Evolutionary conservation across 108 stramenopile species (phyloP).

Genomic region (Thalassiosira profunda): DNA sequence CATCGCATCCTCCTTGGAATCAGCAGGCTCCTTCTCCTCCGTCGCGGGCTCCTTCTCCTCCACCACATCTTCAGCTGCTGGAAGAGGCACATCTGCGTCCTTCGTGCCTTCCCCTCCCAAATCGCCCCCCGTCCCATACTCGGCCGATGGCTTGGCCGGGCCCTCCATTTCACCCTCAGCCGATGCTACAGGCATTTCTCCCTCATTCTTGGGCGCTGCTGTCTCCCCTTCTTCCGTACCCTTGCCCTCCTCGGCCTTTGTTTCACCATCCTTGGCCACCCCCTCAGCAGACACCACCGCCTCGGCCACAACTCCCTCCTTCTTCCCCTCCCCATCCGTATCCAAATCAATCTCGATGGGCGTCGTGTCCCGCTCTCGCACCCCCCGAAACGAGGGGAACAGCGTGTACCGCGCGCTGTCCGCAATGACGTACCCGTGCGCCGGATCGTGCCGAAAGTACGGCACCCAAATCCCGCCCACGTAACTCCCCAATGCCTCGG

Average conservation of each 20-base stretch:
- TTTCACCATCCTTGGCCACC: background rate
- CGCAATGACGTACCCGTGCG: slow-evolving; percentile 83
- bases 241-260: background rate
- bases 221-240: background rate
- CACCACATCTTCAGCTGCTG: too few relatives aligned
- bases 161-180: too few relatives aligned
- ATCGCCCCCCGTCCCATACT: too few relatives aligned
- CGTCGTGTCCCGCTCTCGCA: slow-evolving; percentile 1
- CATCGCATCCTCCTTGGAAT: background rate
- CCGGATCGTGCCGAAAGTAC: slow-evolving; percentile 56
- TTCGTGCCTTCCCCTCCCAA: too few relatives aligned
- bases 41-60: too few relatives aligned
- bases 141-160: too few relatives aligned
- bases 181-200: too few relatives aligned
- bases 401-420: slow-evolving; percentile 84
- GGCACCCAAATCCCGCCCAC: slow-evolving; percentile 42
- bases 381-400: slow-evolving; percentile 62
- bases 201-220: background rate
- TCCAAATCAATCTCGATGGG: slow-evolving; percentile 5
- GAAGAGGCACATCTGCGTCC: too few relatives aligned
- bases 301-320: background rate
- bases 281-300: slow-evolving; percentile 4
- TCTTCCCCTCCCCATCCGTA: background rate
- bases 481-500: slow-evolving; percentile 34
- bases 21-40: too few relatives aligned